Evolutionary conservation across 73 alveolate species (phyloP).

Genomic region (Loxodes magnus): DNA sequence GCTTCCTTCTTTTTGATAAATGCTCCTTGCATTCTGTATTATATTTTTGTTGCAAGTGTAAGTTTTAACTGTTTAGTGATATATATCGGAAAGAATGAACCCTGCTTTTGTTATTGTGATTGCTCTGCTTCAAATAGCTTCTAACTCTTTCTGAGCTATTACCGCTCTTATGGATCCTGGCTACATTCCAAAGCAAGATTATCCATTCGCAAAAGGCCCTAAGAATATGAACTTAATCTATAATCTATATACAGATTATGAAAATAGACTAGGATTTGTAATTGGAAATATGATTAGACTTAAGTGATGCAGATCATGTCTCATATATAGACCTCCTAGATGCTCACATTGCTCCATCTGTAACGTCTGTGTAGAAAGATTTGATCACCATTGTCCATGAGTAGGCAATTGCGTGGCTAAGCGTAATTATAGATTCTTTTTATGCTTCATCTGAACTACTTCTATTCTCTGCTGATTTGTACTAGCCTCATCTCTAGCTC

Average conservation of each 20-base stretch:
- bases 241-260: too few species aligned
- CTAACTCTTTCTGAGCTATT: not conserved
- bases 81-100: not conserved
- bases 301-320: slow-evolving; percentile 79
- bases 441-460: slow-evolving; percentile 13
- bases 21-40: not conserved
- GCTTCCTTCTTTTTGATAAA: not conserved
- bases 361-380: slow-evolving; percentile 85
- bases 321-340: slow-evolving; percentile 86
- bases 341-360: slow-evolving; percentile 90
- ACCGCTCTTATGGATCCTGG: slow-evolving; percentile 6
- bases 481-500: not conserved
- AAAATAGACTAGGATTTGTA: too few species aligned
- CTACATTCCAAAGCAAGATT: slow-evolving; percentile 5
- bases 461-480: not conserved
- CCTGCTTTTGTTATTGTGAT: not conserved
- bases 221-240: too few species aligned
- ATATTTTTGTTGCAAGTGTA: not conserved
- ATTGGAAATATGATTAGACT: slow-evolving; percentile 1
- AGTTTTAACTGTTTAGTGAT: not conserved
- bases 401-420: slow-evolving; percentile 73
- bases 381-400: slow-evolving; percentile 87
- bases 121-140: not conserved
- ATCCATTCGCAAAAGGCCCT: slow-evolving; percentile 12
- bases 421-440: slow-evolving; percentile 39